phyloP scores from a whole-genome alignment of 2,329 filamentous ascomycete species.

The Pezicula rhizophila region DNA sequence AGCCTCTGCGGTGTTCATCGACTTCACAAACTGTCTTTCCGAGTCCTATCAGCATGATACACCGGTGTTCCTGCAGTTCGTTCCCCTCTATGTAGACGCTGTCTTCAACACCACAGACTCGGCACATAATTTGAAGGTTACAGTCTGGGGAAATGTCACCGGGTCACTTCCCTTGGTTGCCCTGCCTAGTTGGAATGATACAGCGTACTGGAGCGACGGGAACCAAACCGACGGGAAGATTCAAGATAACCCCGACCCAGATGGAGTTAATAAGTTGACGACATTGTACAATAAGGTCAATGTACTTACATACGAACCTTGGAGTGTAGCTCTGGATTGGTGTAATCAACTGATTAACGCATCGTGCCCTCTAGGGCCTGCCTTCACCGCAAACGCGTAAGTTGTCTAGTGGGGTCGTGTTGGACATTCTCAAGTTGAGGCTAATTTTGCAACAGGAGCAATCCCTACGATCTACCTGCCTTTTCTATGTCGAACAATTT shows the following conservation, averaged over 20 bases:
- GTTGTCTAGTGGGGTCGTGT: conserved; percentile 12
- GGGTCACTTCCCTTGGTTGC: conserved; percentile 54
- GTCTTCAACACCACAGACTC: conserved; percentile 58
- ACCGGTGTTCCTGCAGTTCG: conserved; percentile 68
- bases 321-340: conserved; percentile 51
- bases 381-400: conserved; percentile 55
- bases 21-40: conserved; percentile 79
- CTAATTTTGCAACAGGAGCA: conserved; percentile 22
- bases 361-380: conserved; percentile 69
- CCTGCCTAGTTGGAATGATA: conserved; percentile 54
- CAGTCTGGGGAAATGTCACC: conserved; percentile 85
- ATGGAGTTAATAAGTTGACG: conserved; percentile 44
- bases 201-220: conserved; percentile 54
- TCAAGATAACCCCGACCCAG: conserved; percentile 35
- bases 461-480: conserved; percentile 53
- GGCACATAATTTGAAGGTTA: conserved; percentile 65
- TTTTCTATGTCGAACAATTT: conserved; percentile 72
- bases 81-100: conserved; percentile 69
- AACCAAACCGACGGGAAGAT: conserved; percentile 69
- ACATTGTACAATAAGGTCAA: conserved; percentile 69
- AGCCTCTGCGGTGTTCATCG: conserved; percentile 58
- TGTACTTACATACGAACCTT: conserved; percentile 73
- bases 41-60: conserved; percentile 50
- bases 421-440: not conserved
- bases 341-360: conserved; percentile 58